Conservation (phyloP, 805 yeast genomes). For the Dipodascopsis uninucleata region DNA sequence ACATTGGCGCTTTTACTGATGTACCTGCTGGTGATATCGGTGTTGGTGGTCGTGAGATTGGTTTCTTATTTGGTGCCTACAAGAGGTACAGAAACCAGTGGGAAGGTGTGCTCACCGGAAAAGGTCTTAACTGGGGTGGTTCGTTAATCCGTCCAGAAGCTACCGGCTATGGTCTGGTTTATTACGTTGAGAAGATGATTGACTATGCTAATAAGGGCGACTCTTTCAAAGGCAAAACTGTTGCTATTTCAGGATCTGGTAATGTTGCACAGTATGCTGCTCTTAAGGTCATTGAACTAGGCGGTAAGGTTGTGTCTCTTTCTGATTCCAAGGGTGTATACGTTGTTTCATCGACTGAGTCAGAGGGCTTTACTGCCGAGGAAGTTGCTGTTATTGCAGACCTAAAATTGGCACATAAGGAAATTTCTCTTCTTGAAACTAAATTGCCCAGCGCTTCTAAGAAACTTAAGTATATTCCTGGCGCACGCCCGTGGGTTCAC, state of each 20-base stretch:
- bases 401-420: slow-evolving; percentile 69
- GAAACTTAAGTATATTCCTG: slow-evolving; percentile 72
- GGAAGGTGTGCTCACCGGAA: slow-evolving; percentile 98
- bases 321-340: slow-evolving; percentile 94
- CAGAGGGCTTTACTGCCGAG: slow-evolving; percentile 76
- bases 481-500: slow-evolving; percentile 95
- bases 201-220: slow-evolving; percentile 80
- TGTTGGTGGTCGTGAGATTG: slow-evolving; percentile 95
- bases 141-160: slow-evolving; percentile 99
- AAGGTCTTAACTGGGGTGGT: slow-evolving; percentile 98
- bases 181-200: slow-evolving; percentile 97
- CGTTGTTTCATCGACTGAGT: slow-evolving; percentile 47
- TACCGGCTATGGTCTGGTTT: slow-evolving; percentile 95
- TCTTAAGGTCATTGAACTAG: slow-evolving; percentile 91
- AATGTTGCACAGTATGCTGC: slow-evolving; percentile 99
- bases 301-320: slow-evolving; percentile 89
- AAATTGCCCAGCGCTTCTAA: slow-evolving; percentile 30
- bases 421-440: slow-evolving; percentile 34
- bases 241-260: slow-evolving; percentile 96
- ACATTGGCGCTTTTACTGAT: slow-evolving; percentile 96
- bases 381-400: slow-evolving; percentile 81
- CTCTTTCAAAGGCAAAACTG: slow-evolving; percentile 80
- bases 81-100: slow-evolving; percentile 83
- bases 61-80: slow-evolving; percentile 96
- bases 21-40: slow-evolving; percentile 99